Base-by-base conservation (phyloP, 345 rosid species). In the Durio zibethinus region DNA sequence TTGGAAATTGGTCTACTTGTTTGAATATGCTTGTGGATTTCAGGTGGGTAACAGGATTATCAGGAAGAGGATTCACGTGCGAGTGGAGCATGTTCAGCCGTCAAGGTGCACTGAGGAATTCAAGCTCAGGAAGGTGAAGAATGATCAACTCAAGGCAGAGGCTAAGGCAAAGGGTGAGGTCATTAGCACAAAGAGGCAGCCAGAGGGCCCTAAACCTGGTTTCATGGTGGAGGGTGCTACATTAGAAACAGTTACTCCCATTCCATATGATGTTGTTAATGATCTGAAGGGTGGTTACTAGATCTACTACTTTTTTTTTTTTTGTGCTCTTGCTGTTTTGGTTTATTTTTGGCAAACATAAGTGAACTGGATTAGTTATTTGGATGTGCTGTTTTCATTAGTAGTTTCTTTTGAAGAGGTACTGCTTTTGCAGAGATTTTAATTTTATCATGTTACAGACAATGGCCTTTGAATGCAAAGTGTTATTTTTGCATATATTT, bases 261-360 rank as follows among this genome's bases (percentile, higher is more conserved):
- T 90, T 35, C 94, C 94, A 5, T 90, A 90, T 15, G 94, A 90
- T 85, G 94, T 90, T 1, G 92, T 89, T 68, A 91, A 91, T 0
- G 94, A 91, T 77, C 94, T 91, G 52, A 91, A 91, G 87, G 94
- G 94, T 10, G 94, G 94, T 47, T 91, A 91, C 52, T 91, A 86
- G 87, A 20, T 43, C 45, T 11, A 23, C 38, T 31, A 2, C 70
- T 15, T 50, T 42, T 31, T 48, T 47, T n/a, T n/a, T n/a, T n/a
- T n/a, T 74, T 12, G 15, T 12, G 40, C 20, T 63, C 38, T 18
- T 35, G 43, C 23, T 33, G 43, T 35, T 35, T 63, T 35, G 25
- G 42, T 62, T 62, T 33, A 7, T 35, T 63, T 35, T 63, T 18
- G 64, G 1, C 15, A 11, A 59, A 59, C 33, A 11, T 23, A 27